phyloP scores from a whole-genome alignment of 2,329 filamentous ascomycete genomes.

The Venturia pyrina region DNA sequence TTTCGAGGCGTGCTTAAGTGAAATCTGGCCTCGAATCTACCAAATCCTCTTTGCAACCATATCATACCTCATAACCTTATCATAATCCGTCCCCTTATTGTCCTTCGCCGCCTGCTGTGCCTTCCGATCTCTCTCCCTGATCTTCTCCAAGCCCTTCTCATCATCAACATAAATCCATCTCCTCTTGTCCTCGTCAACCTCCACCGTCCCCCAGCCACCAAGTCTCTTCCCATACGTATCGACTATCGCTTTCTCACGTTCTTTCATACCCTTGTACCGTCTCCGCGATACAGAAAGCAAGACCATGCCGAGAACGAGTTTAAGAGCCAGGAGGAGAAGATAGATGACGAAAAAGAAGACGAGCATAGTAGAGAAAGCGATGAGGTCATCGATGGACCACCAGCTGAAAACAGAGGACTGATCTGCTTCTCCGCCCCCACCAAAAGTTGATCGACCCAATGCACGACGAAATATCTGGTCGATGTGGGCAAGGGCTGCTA shows the following conservation, averaged over 20 bases:
- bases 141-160: conserved; percentile 53
- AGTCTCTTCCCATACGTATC: conserved; percentile 12
- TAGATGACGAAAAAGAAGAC: conserved; percentile 74
- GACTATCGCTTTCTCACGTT: conserved; percentile 41
- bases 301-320: conserved; percentile 80
- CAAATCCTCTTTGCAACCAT: conserved; percentile 97
- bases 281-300: conserved; percentile 70
- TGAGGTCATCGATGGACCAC: conserved; percentile 58
- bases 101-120: conserved; percentile 36
- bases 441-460: conserved; percentile 64
- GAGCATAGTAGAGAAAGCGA: conserved; percentile 71
- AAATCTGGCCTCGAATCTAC: conserved; percentile 36
- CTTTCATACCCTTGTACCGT: conserved; percentile 73
- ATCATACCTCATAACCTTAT: conserved; percentile 68
- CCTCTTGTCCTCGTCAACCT: conserved; percentile 79
- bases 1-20: no score
- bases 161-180: conserved; percentile 83
- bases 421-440: conserved; percentile 21
- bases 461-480: conserved; percentile 69
- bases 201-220: conserved; percentile 66
- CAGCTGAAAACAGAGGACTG: conserved; percentile 24
- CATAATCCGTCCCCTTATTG: conserved; percentile 40
- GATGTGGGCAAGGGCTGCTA: conserved; percentile 67
- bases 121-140: conserved; percentile 52
- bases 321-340: conserved; percentile 41